Conservation (phyloP, 2,329 filamentous ascomycete species). For the Exophiala sideris region DNA sequence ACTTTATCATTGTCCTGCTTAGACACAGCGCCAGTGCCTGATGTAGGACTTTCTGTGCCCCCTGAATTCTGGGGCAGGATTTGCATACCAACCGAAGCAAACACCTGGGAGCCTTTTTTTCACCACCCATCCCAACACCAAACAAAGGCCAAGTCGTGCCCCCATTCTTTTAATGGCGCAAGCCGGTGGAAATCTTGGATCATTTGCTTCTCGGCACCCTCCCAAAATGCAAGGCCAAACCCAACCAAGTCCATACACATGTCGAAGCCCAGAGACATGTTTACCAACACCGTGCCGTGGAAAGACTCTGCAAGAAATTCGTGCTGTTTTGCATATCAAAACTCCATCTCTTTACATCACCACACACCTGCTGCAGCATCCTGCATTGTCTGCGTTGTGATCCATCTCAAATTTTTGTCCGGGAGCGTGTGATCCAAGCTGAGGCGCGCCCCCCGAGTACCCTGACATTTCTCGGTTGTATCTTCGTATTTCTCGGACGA, state of each 20-base stretch:
- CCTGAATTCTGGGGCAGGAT: neutral
- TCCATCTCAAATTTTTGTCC: slow-evolving; percentile 67
- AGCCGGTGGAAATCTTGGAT: slow-evolving; percentile 21
- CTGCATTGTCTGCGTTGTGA: slow-evolving; percentile 47
- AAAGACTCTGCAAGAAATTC: slow-evolving; percentile 5
- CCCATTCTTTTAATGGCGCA: slow-evolving; percentile 14
- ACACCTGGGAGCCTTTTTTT: slow-evolving; percentile 1
- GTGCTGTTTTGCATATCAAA: neutral
- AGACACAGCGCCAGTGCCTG: too few relatives aligned
- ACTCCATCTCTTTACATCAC: slow-evolving; percentile 62
- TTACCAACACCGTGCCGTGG: slow-evolving; percentile 18
- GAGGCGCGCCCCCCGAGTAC: slow-evolving; percentile 58
- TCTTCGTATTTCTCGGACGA: slow-evolving; percentile 93
- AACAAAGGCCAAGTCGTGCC: neutral
- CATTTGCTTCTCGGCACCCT: slow-evolving; percentile 11
- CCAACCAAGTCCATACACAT: slow-evolving; percentile 4
- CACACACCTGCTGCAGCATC: slow-evolving; percentile 82
- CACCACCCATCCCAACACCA: slow-evolving; percentile 11
- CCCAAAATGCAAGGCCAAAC: slow-evolving; percentile 23
- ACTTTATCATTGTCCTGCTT: too few relatives aligned
- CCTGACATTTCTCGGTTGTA: slow-evolving; percentile 98
- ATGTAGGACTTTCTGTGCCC: too few relatives aligned
- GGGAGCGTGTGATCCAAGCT: slow-evolving; percentile 62
- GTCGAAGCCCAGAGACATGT: slow-evolving; percentile 9
- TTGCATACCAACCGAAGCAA: slow-evolving; percentile 15